These are phyloP conservation scores for Fusarium aywerte DNA, from an alignment of 2,329 filamentous ascomycete genomes.

Conservation along the genomic window DNA sequence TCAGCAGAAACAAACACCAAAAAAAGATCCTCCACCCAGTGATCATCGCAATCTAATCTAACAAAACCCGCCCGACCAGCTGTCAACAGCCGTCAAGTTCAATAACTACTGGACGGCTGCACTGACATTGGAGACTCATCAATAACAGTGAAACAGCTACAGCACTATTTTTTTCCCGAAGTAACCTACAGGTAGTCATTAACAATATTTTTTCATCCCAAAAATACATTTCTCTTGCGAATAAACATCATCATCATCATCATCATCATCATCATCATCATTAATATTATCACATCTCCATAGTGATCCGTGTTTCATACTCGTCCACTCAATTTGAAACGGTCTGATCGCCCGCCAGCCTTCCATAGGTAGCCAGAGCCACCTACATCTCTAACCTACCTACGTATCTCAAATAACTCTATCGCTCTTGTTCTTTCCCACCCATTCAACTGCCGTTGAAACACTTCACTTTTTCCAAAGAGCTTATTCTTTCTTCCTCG, in stretches of 20 bases:
- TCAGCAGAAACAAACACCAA: conserved; percentile 30
- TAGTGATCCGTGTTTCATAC: conserved; percentile 25
- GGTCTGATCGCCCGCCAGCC: conserved; percentile 19
- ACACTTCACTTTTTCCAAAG: background rate
- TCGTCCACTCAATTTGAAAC: conserved; percentile 43
- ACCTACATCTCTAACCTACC: background rate
- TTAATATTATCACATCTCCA: background rate
- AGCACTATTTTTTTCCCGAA: background rate
- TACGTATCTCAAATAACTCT: background rate
- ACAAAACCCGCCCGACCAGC: conserved; percentile 1
- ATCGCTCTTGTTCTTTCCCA: background rate
- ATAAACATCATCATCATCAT: background rate
- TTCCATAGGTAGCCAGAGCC: background rate
- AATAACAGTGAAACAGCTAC: background rate
- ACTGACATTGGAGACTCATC: background rate
- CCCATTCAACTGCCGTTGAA: background rate
- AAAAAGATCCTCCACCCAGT: conserved; percentile 15
- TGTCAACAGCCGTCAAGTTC: background rate
- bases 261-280: background rate
- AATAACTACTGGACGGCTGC: background rate
- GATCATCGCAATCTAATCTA: conserved; percentile 28
- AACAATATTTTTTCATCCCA: background rate
- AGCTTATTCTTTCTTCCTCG: background rate
- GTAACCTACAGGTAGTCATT: too few relatives aligned
- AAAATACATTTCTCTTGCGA: background rate